A percentile compares a stretch with the other conserved stretches of the same genome.
These are phyloP conservation scores for Aspergillus ustus DNA, from an alignment of 2,329 filamentous ascomycete genomes.

Conservation along the genomic window DNA sequence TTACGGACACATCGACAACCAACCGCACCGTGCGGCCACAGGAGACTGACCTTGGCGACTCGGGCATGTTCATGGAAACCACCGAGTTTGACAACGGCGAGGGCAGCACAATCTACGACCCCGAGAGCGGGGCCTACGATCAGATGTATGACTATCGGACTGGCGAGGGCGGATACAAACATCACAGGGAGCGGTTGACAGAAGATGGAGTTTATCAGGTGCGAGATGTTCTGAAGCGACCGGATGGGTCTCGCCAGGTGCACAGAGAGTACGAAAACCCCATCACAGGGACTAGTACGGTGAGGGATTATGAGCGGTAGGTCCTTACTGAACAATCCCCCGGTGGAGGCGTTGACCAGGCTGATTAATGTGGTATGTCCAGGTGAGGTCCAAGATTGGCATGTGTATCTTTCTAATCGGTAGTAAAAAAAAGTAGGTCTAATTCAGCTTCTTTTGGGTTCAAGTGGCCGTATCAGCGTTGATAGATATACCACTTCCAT, in stretches of 20 bases:
- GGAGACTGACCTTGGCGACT: background rate
- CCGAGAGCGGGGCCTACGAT: constrained; percentile 5
- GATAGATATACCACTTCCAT: too few species aligned
- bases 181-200: constrained; percentile 10
- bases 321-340: too few species aligned
- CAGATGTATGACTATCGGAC: constrained; percentile 5
- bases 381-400: too few species aligned
- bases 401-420: too few species aligned
- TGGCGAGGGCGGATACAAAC: background rate
- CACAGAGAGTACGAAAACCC: constrained; percentile 10
- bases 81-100: background rate
- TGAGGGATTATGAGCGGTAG: constrained; percentile 3
- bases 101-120: constrained; percentile 8
- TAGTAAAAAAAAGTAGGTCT: background rate
- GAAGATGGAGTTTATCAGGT: constrained; percentile 6
- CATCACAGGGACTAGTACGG: background rate
- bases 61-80: background rate
- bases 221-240: background rate
- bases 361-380: too few species aligned
- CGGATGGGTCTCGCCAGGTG: background rate
- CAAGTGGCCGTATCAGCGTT: too few species aligned
- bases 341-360: too few species aligned
- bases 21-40: background rate
- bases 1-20: background rate
- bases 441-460: too few species aligned